Percentiles rank a stretch among this genome's conserved stretches.
phyloP scores from a whole-genome alignment of 2,329 filamentous ascomycete genomes.

The Colletotrichum destructivum region DNA sequence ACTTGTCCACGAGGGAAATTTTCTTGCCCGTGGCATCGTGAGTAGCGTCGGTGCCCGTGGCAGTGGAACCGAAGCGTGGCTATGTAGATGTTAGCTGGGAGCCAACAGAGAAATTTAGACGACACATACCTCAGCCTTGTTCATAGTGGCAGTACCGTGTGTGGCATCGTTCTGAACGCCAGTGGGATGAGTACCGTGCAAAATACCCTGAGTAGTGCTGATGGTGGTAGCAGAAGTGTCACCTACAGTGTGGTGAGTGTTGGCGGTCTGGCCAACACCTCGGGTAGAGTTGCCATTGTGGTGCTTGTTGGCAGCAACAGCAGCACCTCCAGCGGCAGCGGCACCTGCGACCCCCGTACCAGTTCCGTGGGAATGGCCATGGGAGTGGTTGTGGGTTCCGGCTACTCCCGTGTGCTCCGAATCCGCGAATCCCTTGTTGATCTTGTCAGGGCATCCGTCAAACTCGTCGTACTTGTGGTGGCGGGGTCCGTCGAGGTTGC shows the following conservation, averaged over 20 bases:
- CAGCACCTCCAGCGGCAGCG: constrained; percentile 1
- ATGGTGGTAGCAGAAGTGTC: neutral
- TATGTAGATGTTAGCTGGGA: neutral
- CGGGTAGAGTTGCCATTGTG: neutral
- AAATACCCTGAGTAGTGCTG: constrained; percentile 23
- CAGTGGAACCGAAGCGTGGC: constrained; percentile 14
- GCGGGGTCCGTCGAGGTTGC: constrained; percentile 62
- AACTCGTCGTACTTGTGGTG: constrained; percentile 53
- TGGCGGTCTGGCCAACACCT: constrained; percentile 5
- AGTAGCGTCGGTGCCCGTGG: neutral
- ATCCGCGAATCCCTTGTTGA: constrained; percentile 48
- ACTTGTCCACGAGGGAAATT: constrained; percentile 43
- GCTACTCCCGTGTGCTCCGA: constrained; percentile 16
- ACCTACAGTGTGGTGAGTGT: constrained; percentile 21
- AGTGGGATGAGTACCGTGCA: constrained; percentile 31
- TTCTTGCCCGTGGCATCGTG: constrained; percentile 35
- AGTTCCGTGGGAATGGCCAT: constrained; percentile 4
- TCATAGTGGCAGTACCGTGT: neutral
- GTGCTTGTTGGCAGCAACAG: neutral
- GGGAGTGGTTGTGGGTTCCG: neutral
- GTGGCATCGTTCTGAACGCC: constrained; percentile 3
- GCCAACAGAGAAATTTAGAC: accelerated
- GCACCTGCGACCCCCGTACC: neutral
- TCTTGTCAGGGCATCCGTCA: constrained; percentile 71
- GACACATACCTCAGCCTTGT: constrained; percentile 3